Evolutionary conservation across 1,284 basidiomycete species (phyloP).

Genomic region (Vanrija sp.): DNA sequence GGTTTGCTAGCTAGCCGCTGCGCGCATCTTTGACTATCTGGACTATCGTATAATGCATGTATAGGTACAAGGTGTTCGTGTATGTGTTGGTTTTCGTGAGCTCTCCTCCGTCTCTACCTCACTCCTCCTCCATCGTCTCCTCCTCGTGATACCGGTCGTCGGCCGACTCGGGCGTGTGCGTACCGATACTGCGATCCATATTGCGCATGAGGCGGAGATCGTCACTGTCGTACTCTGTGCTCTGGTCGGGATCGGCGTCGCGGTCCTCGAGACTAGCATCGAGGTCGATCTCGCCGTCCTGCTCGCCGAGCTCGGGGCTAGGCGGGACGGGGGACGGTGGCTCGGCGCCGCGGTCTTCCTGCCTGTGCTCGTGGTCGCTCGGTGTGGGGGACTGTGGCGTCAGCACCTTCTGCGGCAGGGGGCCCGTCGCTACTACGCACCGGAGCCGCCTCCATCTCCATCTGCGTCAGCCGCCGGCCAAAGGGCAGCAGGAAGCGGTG

Average conservation of each 20-base stretch:
- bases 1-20: slow-evolving; percentile 59
- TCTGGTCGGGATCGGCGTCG: slow-evolving; percentile 13
- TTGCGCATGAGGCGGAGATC: slow-evolving; percentile 15
- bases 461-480: slow-evolving; percentile 42
- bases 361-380: slow-evolving; percentile 37
- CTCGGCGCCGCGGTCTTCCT: slow-evolving; percentile 32
- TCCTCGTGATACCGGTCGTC: neutral
- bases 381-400: slow-evolving; percentile 37
- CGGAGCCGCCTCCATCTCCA: slow-evolving; percentile 43
- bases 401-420: too few relatives aligned
- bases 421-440: slow-evolving; percentile 31
- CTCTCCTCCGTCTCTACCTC: too few relatives aligned
- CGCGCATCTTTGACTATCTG: too few relatives aligned
- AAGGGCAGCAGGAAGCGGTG: slow-evolving; percentile 43
- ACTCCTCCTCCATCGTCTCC: slow-evolving; percentile 14
- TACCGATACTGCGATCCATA: slow-evolving; percentile 16
- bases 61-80: neutral
- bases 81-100: too few relatives aligned
- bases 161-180: neutral
- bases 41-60: slow-evolving; percentile 3
- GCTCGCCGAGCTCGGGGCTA: neutral
- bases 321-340: neutral
- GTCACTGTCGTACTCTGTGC: slow-evolving; percentile 17
- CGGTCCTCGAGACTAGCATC: slow-evolving; percentile 16
- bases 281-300: slow-evolving; percentile 10